Evolutionary conservation across 192 early-diverging fungal genomes (phyloP).

Genomic region (Coemansia aciculifera): DNA sequence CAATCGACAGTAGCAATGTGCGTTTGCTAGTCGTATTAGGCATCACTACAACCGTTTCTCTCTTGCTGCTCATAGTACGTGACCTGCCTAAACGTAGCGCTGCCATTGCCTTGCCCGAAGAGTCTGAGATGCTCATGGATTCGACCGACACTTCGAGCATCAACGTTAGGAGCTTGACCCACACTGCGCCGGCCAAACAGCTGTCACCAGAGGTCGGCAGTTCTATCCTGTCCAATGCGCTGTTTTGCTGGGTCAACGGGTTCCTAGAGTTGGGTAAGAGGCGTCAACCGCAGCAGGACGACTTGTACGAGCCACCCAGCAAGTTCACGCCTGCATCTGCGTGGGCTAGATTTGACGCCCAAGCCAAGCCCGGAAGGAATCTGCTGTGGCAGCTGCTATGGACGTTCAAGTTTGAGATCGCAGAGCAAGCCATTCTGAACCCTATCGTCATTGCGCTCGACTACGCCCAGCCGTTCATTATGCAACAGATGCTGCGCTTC

Average conservation of each 20-base stretch:
- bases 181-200: neutral
- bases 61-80: constrained; percentile 29
- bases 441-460: constrained; percentile 26
- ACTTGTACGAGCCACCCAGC: constrained; percentile 18
- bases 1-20: neutral
- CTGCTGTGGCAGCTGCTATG: constrained; percentile 31
- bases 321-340: constrained; percentile 8
- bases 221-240: constrained; percentile 25
- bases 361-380: constrained; percentile 3
- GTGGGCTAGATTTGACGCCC: constrained; percentile 18
- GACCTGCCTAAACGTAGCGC: constrained; percentile 12
- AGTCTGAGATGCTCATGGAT: neutral
- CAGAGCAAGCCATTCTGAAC: constrained; percentile 40
- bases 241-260: constrained; percentile 34
- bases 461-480: constrained; percentile 60
- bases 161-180: neutral
- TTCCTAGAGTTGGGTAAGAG: constrained; percentile 15
- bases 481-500: constrained; percentile 59
- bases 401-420: constrained; percentile 42
- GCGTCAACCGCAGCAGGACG: constrained; percentile 23
- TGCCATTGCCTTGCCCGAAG: neutral
- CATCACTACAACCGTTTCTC: neutral
- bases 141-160: neutral
- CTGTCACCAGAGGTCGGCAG: constrained; percentile 27
- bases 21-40: neutral